phyloP scores from a whole-genome alignment of 177 flowering plant species.

The Tripterygium wilfordii region DNA sequence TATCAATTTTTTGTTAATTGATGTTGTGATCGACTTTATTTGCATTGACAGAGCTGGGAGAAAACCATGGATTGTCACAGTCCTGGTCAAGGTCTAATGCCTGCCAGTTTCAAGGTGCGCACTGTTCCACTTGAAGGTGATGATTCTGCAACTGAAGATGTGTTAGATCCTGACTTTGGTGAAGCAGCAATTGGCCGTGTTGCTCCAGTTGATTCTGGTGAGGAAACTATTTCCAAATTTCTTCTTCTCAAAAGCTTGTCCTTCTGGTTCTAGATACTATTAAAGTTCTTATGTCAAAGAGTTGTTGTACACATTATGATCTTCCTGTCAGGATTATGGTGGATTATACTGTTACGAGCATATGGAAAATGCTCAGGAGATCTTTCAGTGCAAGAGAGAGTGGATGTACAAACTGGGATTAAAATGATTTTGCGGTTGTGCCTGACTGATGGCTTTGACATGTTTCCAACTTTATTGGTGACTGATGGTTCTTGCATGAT shows the following conservation, averaged over 20 bases:
- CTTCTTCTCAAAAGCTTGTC: neutral
- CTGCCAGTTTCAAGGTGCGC: slow-evolving; percentile 85
- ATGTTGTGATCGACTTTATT: no score
- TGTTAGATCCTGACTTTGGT: slow-evolving; percentile 88
- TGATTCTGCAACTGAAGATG: slow-evolving; percentile 70
- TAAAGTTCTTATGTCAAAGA: neutral
- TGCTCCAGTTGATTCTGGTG: slow-evolving; percentile 89
- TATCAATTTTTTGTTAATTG: no score
- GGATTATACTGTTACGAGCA: slow-evolving; percentile 82
- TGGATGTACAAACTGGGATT: slow-evolving; percentile 67
- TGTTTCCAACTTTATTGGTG: slow-evolving; percentile 63
- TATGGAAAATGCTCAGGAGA: slow-evolving; percentile 88
- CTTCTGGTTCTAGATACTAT: neutral
- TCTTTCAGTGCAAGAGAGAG: slow-evolving; percentile 56
- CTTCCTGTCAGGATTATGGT: slow-evolving; percentile 62
- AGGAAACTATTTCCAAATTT: slow-evolving; percentile 9
- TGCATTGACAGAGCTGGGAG: slow-evolving; percentile 79
- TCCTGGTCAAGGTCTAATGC: slow-evolving; percentile 95
- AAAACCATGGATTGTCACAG: slow-evolving; percentile 91
- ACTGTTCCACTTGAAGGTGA: slow-evolving; percentile 83
- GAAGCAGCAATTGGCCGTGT: slow-evolving; percentile 95
- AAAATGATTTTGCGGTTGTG: slow-evolving; percentile 58
- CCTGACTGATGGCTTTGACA: slow-evolving; percentile 63
- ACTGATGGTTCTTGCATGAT: slow-evolving; percentile 74
- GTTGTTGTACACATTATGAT: neutral